phyloP scores from a whole-genome alignment of 2,329 filamentous ascomycete genomes.

The Pestalotiopsis fici region DNA sequence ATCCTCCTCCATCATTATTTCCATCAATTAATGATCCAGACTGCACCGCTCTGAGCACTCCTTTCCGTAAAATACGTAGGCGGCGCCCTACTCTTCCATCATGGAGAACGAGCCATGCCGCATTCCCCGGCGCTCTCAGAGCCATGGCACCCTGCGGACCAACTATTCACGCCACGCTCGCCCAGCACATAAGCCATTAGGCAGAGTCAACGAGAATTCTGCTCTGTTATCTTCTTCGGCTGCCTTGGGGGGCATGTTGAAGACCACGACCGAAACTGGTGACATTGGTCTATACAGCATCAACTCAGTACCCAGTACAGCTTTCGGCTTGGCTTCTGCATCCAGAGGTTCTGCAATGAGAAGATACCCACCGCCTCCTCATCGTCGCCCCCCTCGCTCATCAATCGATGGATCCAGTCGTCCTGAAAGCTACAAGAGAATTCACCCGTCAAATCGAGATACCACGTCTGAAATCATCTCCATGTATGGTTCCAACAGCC shows the following conservation, averaged over 20 bases:
- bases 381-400: conserved; percentile 22
- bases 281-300: conserved; percentile 64
- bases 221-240: conserved; percentile 49
- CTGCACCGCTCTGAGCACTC: background rate
- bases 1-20: background rate
- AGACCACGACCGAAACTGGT: conserved; percentile 66
- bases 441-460: conserved; percentile 51
- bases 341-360: conserved; percentile 28
- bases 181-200: conserved; percentile 40
- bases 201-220: conserved; percentile 44
- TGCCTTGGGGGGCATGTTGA: conserved; percentile 65
- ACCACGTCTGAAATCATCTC: conserved; percentile 57
- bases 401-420: conserved; percentile 29
- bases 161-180: conserved; percentile 18
- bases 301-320: conserved; percentile 35
- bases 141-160: conserved; percentile 30
- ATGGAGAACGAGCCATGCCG: conserved; percentile 18
- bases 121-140: conserved; percentile 30
- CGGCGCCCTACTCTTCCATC: background rate
- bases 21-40: conserved; percentile 1
- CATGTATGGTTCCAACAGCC: conserved; percentile 54
- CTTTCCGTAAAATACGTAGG: background rate
- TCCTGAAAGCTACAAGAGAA: conserved; percentile 41
- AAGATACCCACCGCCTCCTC: conserved; percentile 20
- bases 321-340: conserved; percentile 17